Conservation (phyloP, 495 filamentous ascomycete species). For the Clavariopsis aquatica region DNA sequence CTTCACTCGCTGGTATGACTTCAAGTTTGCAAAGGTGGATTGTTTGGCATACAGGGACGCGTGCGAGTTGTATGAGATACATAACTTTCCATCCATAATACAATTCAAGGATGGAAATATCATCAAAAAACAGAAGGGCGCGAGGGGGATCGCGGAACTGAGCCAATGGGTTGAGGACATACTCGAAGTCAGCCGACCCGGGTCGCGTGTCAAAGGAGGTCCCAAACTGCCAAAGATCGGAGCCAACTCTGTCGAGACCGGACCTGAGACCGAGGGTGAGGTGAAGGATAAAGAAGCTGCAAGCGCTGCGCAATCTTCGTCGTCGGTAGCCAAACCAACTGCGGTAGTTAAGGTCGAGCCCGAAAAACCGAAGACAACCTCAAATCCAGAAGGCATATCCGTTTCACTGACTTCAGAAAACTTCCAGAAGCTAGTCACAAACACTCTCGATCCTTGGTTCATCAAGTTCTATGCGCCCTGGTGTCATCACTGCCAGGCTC, state of each 20-base stretch:
- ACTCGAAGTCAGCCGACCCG: slow-evolving; percentile 75
- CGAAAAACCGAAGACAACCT: slow-evolving; percentile 38
- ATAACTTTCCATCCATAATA: slow-evolving; percentile 70
- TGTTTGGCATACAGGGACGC: slow-evolving; percentile 77
- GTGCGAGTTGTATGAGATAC: slow-evolving; percentile 65
- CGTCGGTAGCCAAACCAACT: slow-evolving; percentile 18
- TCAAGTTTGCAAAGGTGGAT: slow-evolving; percentile 83
- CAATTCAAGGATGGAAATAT: slow-evolving; percentile 80
- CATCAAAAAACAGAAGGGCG: slow-evolving; percentile 61
- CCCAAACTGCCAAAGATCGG: slow-evolving; percentile 63
- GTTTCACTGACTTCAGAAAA: slow-evolving; percentile 75
- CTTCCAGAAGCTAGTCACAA: slow-evolving; percentile 84
- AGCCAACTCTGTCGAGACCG: slow-evolving; percentile 52
- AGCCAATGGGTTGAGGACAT: slow-evolving; percentile 72
- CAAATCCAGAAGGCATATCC: slow-evolving; percentile 68
- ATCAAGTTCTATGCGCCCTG: slow-evolving; percentile 98
- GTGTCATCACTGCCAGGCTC: slow-evolving; percentile 91
- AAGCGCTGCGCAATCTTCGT: slow-evolving; percentile 33
- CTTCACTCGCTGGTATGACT: slow-evolving; percentile 77
- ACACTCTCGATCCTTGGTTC: slow-evolving; percentile 91
- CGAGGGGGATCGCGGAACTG: slow-evolving; percentile 61
- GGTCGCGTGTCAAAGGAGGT: slow-evolving; percentile 67
- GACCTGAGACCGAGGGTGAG: slow-evolving; percentile 51
- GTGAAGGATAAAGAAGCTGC: slow-evolving; percentile 56
- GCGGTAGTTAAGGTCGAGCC: slow-evolving; percentile 44